phyloP scores from a whole-genome alignment of 345 rosid genomes.

The Acer saccharum region DNA sequence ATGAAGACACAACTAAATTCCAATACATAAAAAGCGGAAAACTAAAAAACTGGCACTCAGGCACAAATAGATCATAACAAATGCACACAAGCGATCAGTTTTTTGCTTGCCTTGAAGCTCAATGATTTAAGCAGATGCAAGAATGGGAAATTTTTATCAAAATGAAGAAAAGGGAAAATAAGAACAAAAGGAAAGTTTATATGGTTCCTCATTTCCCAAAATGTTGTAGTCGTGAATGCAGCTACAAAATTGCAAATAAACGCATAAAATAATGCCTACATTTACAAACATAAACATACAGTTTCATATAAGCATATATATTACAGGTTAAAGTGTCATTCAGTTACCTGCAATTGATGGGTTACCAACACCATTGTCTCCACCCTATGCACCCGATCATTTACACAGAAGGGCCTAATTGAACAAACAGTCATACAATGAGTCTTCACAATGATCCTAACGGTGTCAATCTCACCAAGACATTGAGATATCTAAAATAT shows the following conservation, averaged over 20 bases:
- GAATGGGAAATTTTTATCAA: not conserved
- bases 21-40: slow-evolving; percentile 2
- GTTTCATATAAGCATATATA: not conserved
- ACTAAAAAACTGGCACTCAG: not conserved
- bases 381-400: slow-evolving; percentile 60
- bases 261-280: not conserved
- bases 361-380: slow-evolving; percentile 86
- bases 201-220: not conserved
- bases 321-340: slow-evolving; percentile 3
- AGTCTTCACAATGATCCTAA: not conserved
- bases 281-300: not conserved
- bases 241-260: not conserved
- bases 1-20: not conserved
- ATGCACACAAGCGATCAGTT: not conserved
- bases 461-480: slow-evolving; percentile 1
- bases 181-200: not conserved
- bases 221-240: not conserved
- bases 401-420: slow-evolving; percentile 48
- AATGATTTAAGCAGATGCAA: not conserved
- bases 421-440: slow-evolving; percentile 25
- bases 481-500: not conserved
- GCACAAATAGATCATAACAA: not conserved
- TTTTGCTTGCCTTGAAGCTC: not conserved
- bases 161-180: not conserved
- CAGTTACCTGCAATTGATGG: slow-evolving; percentile 79